Conservation (phyloP, 2,329 filamentous ascomycete species). For the Xylaria sp. region DNA sequence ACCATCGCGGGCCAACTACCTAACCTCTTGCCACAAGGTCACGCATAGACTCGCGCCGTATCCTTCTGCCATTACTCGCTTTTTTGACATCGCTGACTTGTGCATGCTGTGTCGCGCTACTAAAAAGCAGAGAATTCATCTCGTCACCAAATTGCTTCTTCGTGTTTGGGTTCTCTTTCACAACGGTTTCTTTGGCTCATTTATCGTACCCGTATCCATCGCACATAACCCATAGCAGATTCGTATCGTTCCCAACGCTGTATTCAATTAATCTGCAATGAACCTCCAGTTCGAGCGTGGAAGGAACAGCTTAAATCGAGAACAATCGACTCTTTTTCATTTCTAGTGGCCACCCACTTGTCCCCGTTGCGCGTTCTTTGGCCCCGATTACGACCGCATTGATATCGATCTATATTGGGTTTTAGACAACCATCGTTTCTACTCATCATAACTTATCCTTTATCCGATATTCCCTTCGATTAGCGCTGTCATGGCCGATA, state of each 20-base stretch:
- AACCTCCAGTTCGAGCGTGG: background rate
- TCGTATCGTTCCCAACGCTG: background rate
- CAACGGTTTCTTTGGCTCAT: background rate
- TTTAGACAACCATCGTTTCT: background rate
- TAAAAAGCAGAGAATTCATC: no score
- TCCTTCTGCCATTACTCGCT: no score
- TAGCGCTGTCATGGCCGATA: constrained; percentile 46
- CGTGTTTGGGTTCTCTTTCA: background rate
- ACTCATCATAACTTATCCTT: background rate
- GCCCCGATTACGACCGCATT: background rate
- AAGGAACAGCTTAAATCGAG: constrained; percentile 5
- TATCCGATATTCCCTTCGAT: constrained; percentile 1
- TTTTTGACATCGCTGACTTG: no score
- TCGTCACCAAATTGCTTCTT: no score
- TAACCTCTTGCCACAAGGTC: no score
- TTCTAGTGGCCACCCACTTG: constrained; percentile 14
- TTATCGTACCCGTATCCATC: background rate
- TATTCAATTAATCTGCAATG: constrained; percentile 3
- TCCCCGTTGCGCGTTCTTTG: background rate
- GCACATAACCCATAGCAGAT: background rate
- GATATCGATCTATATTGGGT: background rate
- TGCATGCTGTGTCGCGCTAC: no score
- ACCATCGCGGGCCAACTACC: no score
- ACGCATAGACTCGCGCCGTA: no score
- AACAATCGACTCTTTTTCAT: constrained; percentile 4